A percentile compares a stretch with the other conserved stretches of the same genome.
These are phyloP conservation scores for Pichia phayaonensis DNA, from an alignment of 805 yeast genomes.

Conservation along the genomic window DNA sequence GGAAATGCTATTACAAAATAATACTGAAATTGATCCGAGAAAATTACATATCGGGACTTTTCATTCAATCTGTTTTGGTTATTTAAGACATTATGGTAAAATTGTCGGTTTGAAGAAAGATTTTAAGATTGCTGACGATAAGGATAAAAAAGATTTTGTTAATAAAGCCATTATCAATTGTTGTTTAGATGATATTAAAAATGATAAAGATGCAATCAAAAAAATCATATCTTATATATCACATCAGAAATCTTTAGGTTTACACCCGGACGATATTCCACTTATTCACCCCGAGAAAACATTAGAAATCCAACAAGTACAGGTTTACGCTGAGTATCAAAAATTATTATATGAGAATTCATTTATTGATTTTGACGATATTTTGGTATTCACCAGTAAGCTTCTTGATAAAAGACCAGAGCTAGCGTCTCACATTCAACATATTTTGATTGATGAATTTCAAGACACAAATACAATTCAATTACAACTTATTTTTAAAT, in stretches of 20 bases:
- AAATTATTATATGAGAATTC: constrained; percentile 33
- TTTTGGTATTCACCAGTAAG: constrained; percentile 48
- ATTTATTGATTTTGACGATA: constrained; percentile 77
- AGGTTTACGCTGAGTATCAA: constrained; percentile 49
- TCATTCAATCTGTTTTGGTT: constrained; percentile 69
- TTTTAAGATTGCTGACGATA: constrained; percentile 56
- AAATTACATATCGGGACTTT: constrained; percentile 77
- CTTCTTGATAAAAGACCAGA: constrained; percentile 38
- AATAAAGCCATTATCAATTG: constrained; percentile 16
- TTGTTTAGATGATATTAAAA: constrained; percentile 5
- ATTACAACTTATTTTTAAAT: constrained; percentile 51
- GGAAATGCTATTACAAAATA: constrained; percentile 23
- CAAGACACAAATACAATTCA: constrained; percentile 87
- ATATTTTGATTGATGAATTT: constrained; percentile 87
- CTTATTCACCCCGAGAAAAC: constrained; percentile 16
- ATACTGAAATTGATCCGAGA: constrained; percentile 27
- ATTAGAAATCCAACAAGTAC: constrained; percentile 27
- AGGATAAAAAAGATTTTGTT: constrained; percentile 46
- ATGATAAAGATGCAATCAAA: constrained; percentile 33
- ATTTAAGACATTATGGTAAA: constrained; percentile 49
- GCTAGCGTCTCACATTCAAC: constrained; percentile 45
- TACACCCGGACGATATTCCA: constrained; percentile 32
- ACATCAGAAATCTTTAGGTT: constrained; percentile 46
- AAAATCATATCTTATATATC: constrained; percentile 42
- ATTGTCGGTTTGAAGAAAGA: constrained; percentile 34